Conservation (phyloP, 371 early-diverging fungal species). For the Mucor mucedo region DNA sequence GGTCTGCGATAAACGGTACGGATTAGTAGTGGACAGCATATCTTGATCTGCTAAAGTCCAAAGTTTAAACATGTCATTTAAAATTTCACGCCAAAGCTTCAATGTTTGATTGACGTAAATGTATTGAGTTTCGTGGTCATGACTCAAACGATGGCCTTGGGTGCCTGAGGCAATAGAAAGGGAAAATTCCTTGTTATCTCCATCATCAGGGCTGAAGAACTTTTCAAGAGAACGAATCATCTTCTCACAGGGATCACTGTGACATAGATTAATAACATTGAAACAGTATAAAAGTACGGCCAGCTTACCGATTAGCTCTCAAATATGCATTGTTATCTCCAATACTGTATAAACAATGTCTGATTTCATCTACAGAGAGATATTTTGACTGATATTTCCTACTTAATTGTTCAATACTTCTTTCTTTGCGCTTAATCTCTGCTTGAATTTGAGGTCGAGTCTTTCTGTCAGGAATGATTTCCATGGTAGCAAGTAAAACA, state of each 20-base stretch:
- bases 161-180: slow-evolving; percentile 85
- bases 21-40: slow-evolving; percentile 69
- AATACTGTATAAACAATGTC: slow-evolving; percentile 90
- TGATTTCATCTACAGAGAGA: slow-evolving; percentile 73
- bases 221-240: slow-evolving; percentile 81
- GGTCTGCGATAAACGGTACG: slow-evolving; percentile 91
- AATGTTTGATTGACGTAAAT: slow-evolving; percentile 94
- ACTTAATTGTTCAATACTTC: slow-evolving; percentile 85
- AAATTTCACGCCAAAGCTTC: slow-evolving; percentile 92
- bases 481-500: slow-evolving; percentile 85
- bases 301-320: slow-evolving; percentile 72
- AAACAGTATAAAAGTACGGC: no score
- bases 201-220: slow-evolving; percentile 65
- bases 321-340: slow-evolving; percentile 97
- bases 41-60: slow-evolving; percentile 93
- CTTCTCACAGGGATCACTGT: slow-evolving; percentile 92
- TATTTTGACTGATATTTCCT: slow-evolving; percentile 71
- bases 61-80: slow-evolving; percentile 95
- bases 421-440: slow-evolving; percentile 91
- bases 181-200: slow-evolving; percentile 63
- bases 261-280: background rate
- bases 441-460: slow-evolving; percentile 76
- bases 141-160: slow-evolving; percentile 89
- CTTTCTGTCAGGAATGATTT: slow-evolving; percentile 86
- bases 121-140: slow-evolving; percentile 91